phyloP scores from a whole-genome alignment of 306 rosid genomes.

The Trifolium pratense region DNA sequence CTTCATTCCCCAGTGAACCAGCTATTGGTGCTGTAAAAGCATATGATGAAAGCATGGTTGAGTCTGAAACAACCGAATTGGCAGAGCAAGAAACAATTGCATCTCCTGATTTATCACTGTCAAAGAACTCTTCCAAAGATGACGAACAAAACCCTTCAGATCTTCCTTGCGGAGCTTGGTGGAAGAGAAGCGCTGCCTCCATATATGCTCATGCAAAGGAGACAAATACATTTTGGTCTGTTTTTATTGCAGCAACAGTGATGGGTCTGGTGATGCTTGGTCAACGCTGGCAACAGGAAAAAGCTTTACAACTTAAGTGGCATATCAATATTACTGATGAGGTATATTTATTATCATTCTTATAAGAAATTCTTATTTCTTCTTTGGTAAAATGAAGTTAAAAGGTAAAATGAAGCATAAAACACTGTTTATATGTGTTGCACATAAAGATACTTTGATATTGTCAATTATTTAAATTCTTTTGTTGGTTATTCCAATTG shows the following conservation, averaged over 20 bases:
- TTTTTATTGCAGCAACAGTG: slow-evolving; percentile 89
- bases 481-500: not conserved
- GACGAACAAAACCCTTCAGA: slow-evolving; percentile 46
- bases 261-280: slow-evolving; percentile 83
- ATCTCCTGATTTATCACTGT: slow-evolving; percentile 50
- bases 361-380: slow-evolving; percentile 7
- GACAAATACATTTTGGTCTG: slow-evolving; percentile 85
- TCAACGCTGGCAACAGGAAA: slow-evolving; percentile 90
- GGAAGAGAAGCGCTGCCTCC: slow-evolving; percentile 91
- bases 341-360: slow-evolving; percentile 40
- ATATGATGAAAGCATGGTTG: slow-evolving; percentile 54
- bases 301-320: slow-evolving; percentile 81
- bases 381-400: slow-evolving; percentile 6
- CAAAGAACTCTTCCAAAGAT: slow-evolving; percentile 53
- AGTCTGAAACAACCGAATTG: slow-evolving; percentile 51
- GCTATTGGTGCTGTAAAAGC: slow-evolving; percentile 48
- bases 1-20: slow-evolving; percentile 61
- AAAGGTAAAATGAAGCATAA: slow-evolving; percentile 7
- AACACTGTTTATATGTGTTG: not conserved
- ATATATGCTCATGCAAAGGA: slow-evolving; percentile 89
- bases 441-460: not conserved
- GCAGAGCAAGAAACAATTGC: slow-evolving; percentile 53
- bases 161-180: slow-evolving; percentile 97
- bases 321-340: slow-evolving; percentile 59
- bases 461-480: slow-evolving; percentile 3